phyloP scores from a whole-genome alignment of 2,329 filamentous ascomycete species.

The Pseudogymnoascus sp. region DNA sequence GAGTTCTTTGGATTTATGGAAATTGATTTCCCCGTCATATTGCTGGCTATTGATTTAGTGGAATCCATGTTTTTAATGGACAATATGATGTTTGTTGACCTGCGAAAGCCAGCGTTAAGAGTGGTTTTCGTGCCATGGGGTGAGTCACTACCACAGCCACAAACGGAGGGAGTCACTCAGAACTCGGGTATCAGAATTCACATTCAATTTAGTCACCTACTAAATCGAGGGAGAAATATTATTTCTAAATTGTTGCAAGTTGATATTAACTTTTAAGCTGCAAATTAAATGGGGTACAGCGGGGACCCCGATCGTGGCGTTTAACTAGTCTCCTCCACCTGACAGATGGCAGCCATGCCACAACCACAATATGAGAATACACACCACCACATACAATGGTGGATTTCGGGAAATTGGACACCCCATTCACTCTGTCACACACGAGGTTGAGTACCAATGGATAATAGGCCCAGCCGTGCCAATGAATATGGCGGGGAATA shows the following conservation, averaged over 20 bases:
- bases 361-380: not conserved
- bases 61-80: not conserved
- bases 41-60: not conserved
- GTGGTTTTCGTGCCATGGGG: not conserved
- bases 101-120: not conserved
- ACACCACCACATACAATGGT: not conserved
- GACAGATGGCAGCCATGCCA: not conserved
- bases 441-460: not conserved
- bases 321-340: not conserved
- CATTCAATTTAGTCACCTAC: not conserved
- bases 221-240: not conserved
- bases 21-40: not conserved
- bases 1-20: slow-evolving; percentile 40
- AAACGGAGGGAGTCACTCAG: not conserved
- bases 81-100: not conserved
- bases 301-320: not conserved
- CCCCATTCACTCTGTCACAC: not conserved
- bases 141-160: not conserved
- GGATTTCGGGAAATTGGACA: not conserved
- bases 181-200: not conserved
- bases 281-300: not conserved
- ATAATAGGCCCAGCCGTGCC: not conserved
- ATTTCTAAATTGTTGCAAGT: not conserved
- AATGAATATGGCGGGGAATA: not conserved
- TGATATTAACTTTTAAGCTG: not conserved